A percentile compares a stretch with the other conserved stretches of the same genome.
Evolutionary conservation across 345 rosid species (phyloP).

Genomic region (Brassica rapa): DNA sequence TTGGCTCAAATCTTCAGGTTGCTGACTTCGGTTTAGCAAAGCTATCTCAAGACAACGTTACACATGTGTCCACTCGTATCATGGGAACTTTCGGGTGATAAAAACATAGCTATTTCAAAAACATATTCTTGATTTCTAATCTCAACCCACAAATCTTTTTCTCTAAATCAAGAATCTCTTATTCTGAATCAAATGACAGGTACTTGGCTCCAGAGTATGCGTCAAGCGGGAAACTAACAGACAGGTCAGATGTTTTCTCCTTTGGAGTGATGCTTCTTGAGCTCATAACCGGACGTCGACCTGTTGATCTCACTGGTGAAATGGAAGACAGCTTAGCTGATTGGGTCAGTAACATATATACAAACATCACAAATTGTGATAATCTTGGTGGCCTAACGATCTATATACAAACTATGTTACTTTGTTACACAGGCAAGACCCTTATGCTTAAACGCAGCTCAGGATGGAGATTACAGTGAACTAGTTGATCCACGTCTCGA

Average conservation of each 20-base stretch:
- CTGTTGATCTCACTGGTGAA: constrained; percentile 59
- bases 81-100: constrained; percentile 99
- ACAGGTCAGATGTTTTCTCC: constrained; percentile 90
- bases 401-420: constrained; percentile 8
- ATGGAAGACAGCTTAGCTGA: constrained; percentile 91
- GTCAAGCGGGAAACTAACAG: constrained; percentile 85
- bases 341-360: constrained; percentile 55
- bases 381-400: neutral
- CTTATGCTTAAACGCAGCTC: constrained; percentile 52
- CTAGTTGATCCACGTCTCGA: constrained; percentile 73
- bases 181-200: constrained; percentile 37
- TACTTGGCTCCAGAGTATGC: constrained; percentile 97
- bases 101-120: no score
- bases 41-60: constrained; percentile 66
- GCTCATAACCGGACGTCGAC: constrained; percentile 73
- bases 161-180: constrained; percentile 21
- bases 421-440: constrained; percentile 70
- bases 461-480: constrained; percentile 51
- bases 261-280: constrained; percentile 87
- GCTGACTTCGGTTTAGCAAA: constrained; percentile 97
- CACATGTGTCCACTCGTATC: constrained; percentile 95
- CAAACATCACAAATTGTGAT: neutral
- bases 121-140: neutral
- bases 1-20: constrained; percentile 52
- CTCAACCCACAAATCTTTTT: neutral